These are phyloP conservation scores for Neurospora sp. DNA, from an alignment of 495 filamentous ascomycete genomes.

Conservation along the genomic window DNA sequence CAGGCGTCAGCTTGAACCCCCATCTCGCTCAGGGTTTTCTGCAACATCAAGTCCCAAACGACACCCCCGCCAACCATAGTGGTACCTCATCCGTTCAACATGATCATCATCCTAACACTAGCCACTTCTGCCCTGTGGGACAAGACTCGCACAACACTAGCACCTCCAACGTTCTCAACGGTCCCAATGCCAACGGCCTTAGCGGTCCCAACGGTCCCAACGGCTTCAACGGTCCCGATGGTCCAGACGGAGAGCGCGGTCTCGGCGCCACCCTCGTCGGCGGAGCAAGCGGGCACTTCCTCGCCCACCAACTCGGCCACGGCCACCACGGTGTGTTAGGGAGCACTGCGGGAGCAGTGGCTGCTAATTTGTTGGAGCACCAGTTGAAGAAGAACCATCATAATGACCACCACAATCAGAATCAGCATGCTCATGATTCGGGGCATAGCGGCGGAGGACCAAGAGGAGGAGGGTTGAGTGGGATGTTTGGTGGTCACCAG, in stretches of 20 bases:
- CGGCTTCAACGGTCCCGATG: too few relatives aligned
- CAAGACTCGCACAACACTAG: neutral
- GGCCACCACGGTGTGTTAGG: conserved; percentile 41
- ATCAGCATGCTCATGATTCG: neutral
- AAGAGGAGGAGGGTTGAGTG: neutral
- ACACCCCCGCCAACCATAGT: neutral
- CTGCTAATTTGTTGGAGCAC: conserved; percentile 43
- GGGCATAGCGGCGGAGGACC: neutral
- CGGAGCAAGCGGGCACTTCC: conserved; percentile 41
- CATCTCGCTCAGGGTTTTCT: neutral
- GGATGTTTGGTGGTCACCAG: neutral
- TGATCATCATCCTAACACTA: neutral
- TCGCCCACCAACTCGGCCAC: conserved; percentile 31
- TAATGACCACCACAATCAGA: neutral
- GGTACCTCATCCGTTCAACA: neutral
- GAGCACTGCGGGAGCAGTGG: conserved; percentile 43
- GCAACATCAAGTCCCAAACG: neutral
- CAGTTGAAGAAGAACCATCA: conserved; percentile 30
- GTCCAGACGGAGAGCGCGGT: conserved; percentile 37
- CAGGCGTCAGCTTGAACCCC: neutral
- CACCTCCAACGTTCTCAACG: neutral
- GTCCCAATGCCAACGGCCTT: neutral
- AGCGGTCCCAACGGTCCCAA: neutral
- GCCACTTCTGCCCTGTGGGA: neutral
- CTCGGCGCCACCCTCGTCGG: conserved; percentile 46